Evolutionary conservation across 1,284 basidiomycete genomes (phyloP).

Genomic region (Vanrija sp.): DNA sequence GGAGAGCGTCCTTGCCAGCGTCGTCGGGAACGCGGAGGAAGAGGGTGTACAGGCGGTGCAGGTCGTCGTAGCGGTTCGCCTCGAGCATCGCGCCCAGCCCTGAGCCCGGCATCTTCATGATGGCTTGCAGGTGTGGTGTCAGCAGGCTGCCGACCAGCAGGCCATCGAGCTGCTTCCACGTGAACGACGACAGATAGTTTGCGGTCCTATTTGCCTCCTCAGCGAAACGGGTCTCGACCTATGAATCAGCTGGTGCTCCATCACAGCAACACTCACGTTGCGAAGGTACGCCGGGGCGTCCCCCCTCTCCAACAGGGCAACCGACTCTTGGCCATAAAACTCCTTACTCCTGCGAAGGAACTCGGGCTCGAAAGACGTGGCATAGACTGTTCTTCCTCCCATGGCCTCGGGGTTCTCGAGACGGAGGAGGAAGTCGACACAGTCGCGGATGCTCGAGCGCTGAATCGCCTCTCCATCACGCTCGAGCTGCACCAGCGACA

Average conservation of each 20-base stretch:
- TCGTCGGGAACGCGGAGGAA: conserved; percentile 64
- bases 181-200: conserved; percentile 79
- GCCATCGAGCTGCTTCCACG: conserved; percentile 63
- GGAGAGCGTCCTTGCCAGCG: conserved; percentile 62
- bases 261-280: conserved; percentile 56
- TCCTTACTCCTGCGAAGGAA: conserved; percentile 71
- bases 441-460: conserved; percentile 83
- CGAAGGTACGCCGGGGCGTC: conserved; percentile 79
- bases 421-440: conserved; percentile 72
- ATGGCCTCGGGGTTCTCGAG: conserved; percentile 50
- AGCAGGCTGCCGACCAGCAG: conserved; percentile 78
- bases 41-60: conserved; percentile 75
- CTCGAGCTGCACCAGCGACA: conserved; percentile 84
- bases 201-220: conserved; percentile 84
- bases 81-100: conserved; percentile 89
- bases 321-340: conserved; percentile 78
- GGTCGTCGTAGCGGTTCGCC: conserved; percentile 68
- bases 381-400: conserved; percentile 65
- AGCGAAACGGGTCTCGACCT: conserved; percentile 79
- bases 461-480: conserved; percentile 88
- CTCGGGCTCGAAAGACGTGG: conserved; percentile 76
- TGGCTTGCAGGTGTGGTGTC: conserved; percentile 66
- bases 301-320: conserved; percentile 64
- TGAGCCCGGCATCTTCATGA: conserved; percentile 77
- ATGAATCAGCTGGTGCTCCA: conserved; percentile 5